Base-by-base conservation (phyloP, 2,329 filamentous ascomycete genomes). In the Clonostachys solani region DNA sequence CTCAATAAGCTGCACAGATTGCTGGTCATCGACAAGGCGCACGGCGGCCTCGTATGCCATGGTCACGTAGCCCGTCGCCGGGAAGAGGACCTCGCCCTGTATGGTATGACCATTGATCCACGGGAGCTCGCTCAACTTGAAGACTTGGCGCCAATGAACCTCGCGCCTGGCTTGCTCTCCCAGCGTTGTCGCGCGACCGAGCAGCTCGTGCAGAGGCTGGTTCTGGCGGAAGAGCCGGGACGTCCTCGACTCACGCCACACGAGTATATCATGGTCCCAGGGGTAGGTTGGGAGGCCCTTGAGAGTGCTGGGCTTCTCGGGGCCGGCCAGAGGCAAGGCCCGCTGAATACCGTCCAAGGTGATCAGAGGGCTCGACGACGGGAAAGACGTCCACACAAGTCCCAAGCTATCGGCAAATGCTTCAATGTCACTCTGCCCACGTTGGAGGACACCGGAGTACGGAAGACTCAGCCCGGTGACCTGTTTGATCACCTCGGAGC, bases 71-170 rank as follows among this genome's bases (percentile, higher is more conserved):
- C 63, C 72, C 0, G 73, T 66, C 2, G 56, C 67, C 0, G 75
- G 75, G 44, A 75, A 73, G 8, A 78, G 57, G 15, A 65, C 57
- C 38, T 71, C 56, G 17, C 72, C 76, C 52, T 81, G 77, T 53
- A 83, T 72, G 47, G 64, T 64, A 61, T 83, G 80, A 52, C 81
- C 74, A 40, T 75, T 66, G 12, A 81, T 63, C 66, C 82, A 84
- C 5, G 81, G 73, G 2, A 75, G 57, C 50, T 77, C 73, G 23
- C 71, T 67, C 5, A 71, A 50, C 12, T 67, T 66, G 35, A 77
- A 56, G 34, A 77, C 67, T 50, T 75, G 74, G 45, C 72, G 62
- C 74, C 74, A 77, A 2, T 63, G 69, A 4, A 58, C 56, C 29
- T 69, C 60, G 42, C 59, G 47, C 18, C 52, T 49, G 33, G 70